Conservation (phyloP, 2,329 filamentous ascomycete genomes). For the Truncatella angustata region DNA sequence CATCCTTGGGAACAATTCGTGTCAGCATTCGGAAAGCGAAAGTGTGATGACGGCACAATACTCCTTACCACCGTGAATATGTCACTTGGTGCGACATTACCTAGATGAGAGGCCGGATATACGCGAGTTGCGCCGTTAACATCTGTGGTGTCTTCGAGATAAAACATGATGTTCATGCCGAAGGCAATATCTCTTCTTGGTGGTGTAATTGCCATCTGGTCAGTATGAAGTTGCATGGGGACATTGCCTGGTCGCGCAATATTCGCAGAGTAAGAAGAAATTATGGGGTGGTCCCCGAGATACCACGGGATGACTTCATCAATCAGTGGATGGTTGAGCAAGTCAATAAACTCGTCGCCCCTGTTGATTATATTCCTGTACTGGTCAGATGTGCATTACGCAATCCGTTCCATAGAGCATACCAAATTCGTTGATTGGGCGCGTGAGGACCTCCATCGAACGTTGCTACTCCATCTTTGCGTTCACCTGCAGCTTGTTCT, state of each 20-base stretch:
- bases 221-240: slow-evolving; percentile 27
- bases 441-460: slow-evolving; percentile 18
- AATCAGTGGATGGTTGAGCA: slow-evolving; percentile 26
- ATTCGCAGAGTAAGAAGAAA: slow-evolving; percentile 29
- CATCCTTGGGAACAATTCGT: too few species aligned
- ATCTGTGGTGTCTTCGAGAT: slow-evolving; percentile 31
- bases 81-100: slow-evolving; percentile 21
- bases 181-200: slow-evolving; percentile 22
- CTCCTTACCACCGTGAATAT: slow-evolving; percentile 24
- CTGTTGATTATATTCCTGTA: slow-evolving; percentile 15
- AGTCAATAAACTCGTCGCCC: slow-evolving; percentile 18
- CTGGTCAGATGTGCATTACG: too few species aligned
- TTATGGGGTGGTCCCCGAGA: slow-evolving; percentile 26
- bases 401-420: too few species aligned
- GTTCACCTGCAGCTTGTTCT: slow-evolving; percentile 25
- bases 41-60: neutral
- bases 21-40: neutral
- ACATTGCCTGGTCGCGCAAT: slow-evolving; percentile 25
- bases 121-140: slow-evolving; percentile 28
- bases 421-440: slow-evolving; percentile 21
- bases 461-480: slow-evolving; percentile 18
- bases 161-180: slow-evolving; percentile 24
- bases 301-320: slow-evolving; percentile 25
- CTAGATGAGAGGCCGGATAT: slow-evolving; percentile 22
- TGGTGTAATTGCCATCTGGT: slow-evolving; percentile 25